These are phyloP conservation scores for Triticum turgidum DNA, from an alignment of 176 grass and related monocot genomes.

Conservation along the genomic window DNA sequence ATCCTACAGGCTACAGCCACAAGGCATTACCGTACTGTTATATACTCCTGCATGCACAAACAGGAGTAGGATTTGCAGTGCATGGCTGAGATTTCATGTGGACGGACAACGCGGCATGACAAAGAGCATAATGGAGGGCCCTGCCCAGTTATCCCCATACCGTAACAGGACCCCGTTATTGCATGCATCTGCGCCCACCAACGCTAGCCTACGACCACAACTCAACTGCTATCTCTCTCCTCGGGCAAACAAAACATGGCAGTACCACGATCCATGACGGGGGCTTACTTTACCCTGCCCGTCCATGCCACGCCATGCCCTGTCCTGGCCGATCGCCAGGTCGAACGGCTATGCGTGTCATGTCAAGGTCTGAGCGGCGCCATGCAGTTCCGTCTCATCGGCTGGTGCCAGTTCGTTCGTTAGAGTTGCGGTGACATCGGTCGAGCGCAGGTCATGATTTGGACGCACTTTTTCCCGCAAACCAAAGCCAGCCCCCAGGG, in stretches of 20 bases:
- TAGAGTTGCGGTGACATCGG: not conserved
- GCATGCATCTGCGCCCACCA: too few species aligned
- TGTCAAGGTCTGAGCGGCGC: not conserved
- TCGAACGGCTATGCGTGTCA: not conserved
- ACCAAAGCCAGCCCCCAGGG: too few species aligned
- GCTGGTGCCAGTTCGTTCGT: not conserved
- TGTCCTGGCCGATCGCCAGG: too few species aligned
- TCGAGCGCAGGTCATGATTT: not conserved
- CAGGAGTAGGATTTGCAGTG: not conserved
- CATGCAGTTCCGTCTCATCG: not conserved
- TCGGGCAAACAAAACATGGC: slow-evolving; percentile 1
- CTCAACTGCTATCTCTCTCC: too few species aligned
- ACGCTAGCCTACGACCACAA: too few species aligned
- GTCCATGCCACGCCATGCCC: not conserved
- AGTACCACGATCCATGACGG: too few species aligned
- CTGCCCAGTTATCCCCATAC: slow-evolving; percentile 21
- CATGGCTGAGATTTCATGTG: not conserved
- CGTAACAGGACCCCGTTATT: slow-evolving; percentile 28
- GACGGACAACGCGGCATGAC: slow-evolving; percentile 42
- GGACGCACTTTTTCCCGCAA: too few species aligned
- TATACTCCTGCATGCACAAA: not conserved
- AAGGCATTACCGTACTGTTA: not conserved
- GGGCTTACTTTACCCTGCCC: not conserved
- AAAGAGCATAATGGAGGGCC: slow-evolving; percentile 46
- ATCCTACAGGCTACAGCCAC: too few species aligned